These are phyloP conservation scores for Russula sp. DNA, from an alignment of 768 basidiomycete genomes.

Conservation along the genomic window DNA sequence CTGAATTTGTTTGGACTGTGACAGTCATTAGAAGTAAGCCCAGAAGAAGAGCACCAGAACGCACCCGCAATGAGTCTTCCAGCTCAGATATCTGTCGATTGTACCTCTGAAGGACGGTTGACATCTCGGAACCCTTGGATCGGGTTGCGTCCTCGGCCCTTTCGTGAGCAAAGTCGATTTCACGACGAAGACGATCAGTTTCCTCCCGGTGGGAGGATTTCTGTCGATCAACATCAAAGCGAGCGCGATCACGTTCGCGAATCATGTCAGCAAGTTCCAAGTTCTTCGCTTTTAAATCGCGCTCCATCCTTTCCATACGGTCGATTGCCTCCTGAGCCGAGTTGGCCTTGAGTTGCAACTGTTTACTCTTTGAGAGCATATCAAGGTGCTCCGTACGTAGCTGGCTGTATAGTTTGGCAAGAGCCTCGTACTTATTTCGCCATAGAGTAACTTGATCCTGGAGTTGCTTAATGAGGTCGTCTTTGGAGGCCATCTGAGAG, in stretches of 20 bases:
- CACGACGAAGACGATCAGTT: slow-evolving; percentile 84
- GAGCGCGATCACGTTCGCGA: slow-evolving; percentile 90
- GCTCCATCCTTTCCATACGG: slow-evolving; percentile 98
- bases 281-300: slow-evolving; percentile 98
- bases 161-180: slow-evolving; percentile 93
- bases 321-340: slow-evolving; percentile 98
- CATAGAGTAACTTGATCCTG: slow-evolving; percentile 96
- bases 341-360: slow-evolving; percentile 95
- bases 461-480: slow-evolving; percentile 91
- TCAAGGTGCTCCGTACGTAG: slow-evolving; percentile 96
- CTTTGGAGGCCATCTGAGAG: slow-evolving; percentile 86
- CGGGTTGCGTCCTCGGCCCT: slow-evolving; percentile 93
- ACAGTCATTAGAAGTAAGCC: slow-evolving; percentile 13
- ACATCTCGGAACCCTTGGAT: slow-evolving; percentile 91
- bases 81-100: slow-evolving; percentile 94
- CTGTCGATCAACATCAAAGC: slow-evolving; percentile 92
- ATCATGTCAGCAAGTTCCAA: slow-evolving; percentile 98
- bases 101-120: slow-evolving; percentile 83
- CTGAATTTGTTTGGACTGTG: slow-evolving; percentile 89
- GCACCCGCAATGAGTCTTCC: slow-evolving; percentile 90
- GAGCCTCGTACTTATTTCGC: slow-evolving; percentile 98
- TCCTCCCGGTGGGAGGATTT: slow-evolving; percentile 96
- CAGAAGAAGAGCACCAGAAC: slow-evolving; percentile 32
- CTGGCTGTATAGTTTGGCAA: slow-evolving; percentile 98
- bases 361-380: slow-evolving; percentile 95